These are phyloP conservation scores for Neoboletus magnificus DNA, from an alignment of 768 basidiomycete species.

Conservation along the genomic window DNA sequence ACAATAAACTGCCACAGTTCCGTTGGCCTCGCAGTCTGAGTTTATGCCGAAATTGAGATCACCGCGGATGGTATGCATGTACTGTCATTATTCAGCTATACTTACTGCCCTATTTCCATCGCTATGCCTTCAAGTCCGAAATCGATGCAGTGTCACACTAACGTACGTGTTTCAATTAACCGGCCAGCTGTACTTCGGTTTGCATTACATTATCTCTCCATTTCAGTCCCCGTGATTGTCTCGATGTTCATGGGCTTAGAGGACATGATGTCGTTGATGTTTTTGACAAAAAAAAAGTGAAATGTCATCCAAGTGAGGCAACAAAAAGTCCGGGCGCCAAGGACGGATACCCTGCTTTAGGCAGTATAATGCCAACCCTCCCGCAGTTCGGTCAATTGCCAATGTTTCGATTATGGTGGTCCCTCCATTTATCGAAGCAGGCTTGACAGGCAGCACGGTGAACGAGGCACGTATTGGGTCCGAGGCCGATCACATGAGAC, in stretches of 20 bases:
- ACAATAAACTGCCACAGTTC: background rate
- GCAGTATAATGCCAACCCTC: background rate
- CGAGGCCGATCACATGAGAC: background rate
- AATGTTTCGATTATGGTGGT: background rate
- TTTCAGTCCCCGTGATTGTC: background rate
- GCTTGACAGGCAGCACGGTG: background rate
- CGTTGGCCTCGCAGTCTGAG: background rate
- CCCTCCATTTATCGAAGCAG: background rate
- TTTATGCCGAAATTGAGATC: background rate
- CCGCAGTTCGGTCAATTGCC: background rate
- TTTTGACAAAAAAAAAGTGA: background rate
- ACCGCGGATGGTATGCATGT: too few relatives aligned
- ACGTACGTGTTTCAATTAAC: background rate
- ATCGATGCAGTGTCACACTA: background rate
- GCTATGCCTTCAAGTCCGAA: background rate
- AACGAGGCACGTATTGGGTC: background rate
- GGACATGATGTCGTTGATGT: background rate
- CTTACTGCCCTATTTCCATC: background rate
- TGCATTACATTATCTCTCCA: background rate
- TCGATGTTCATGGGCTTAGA: background rate
- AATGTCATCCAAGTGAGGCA: background rate
- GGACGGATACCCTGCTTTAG: background rate
- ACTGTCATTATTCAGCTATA: background rate
- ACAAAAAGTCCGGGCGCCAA: background rate
- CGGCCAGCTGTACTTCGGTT: background rate